Percentiles rank a stretch among this genome's conserved stretches.
phyloP scores from a whole-genome alignment of 2,329 filamentous ascomycete species.

The Ophiocordyceps camponoti-saundersi region DNA sequence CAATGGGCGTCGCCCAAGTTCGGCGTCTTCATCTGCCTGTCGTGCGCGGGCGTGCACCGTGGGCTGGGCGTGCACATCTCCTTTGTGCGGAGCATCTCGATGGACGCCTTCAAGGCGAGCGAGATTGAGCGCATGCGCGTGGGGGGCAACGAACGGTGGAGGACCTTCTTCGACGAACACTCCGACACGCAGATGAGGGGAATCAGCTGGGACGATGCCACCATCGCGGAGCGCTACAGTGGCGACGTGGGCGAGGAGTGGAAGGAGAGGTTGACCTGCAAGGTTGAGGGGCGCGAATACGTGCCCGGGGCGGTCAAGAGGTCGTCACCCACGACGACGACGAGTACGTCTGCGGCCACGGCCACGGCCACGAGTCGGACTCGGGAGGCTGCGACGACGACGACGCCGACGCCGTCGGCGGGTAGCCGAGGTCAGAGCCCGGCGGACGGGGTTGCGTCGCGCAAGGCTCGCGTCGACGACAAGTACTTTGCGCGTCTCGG shows the following conservation, averaged over 20 bases:
- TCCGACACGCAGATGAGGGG: conserved; percentile 48
- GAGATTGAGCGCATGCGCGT: conserved; percentile 90
- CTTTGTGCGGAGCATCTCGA: conserved; percentile 92
- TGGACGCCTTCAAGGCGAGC: conserved; percentile 91
- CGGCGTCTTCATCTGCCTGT: conserved; percentile 95
- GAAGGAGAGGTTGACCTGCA: conserved; percentile 76
- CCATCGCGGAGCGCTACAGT: conserved; percentile 79
- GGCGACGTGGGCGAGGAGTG: conserved; percentile 86
- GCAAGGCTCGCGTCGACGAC: conserved; percentile 55
- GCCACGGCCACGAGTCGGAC: conserved; percentile 8
- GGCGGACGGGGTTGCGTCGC: conserved; percentile 9
- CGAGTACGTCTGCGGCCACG: conserved; percentile 17
- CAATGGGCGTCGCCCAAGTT: conserved; percentile 99
- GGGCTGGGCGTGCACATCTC: conserved; percentile 95
- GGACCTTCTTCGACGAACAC: conserved; percentile 67
- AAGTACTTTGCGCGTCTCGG: conserved; percentile 81
- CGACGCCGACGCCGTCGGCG: conserved; percentile 19
- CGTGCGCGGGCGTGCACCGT: conserved; percentile 86
- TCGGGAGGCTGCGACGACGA: conserved; percentile 12
- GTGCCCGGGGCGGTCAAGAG: conserved; percentile 50
- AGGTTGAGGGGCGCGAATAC: conserved; percentile 78
- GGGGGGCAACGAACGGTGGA: conserved; percentile 80
- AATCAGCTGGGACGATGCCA: conserved; percentile 67
- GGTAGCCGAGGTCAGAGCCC: conserved; percentile 22
- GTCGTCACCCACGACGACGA: conserved; percentile 12